Evolutionary conservation across 2,329 filamentous ascomycete species (phyloP), one percentile per base, ranked within the genome.

Genomic region (Pseudocercospora musae): DNA sequence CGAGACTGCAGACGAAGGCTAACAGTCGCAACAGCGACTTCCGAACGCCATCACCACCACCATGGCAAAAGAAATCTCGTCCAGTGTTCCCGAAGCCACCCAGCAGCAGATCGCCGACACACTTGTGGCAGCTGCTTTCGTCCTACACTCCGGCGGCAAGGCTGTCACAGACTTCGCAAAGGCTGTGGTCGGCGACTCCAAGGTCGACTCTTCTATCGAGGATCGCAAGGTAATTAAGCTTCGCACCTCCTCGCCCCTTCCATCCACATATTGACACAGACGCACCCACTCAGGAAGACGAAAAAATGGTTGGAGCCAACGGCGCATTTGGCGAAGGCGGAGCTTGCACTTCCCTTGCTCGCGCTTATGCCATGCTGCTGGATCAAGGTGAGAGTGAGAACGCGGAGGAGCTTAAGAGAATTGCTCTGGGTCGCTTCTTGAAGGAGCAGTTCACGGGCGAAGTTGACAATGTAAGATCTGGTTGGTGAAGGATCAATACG

Each of bases 291-390:
- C 25, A 54, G 52, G 49, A 46, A 37, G 63, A 65, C 18, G 59
- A 65, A 60, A 65, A 62, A 40, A 49, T 33, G 52, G 40, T 59
- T 15, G 63, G 63, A 29, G 55, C 59, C 33, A 65, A 65, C 40
- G 63, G 63, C n/a, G 53, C 37, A 7, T 60, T 44, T 20, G 63
- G 63, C 27, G 63, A 65, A 48, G 57, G 42, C 21, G 57, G 31
- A 4, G 63, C 63, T 33, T 54, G 57, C 53, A 62, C 52, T 23
- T 58, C 63, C 11, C 52, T 65, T 18, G 59, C 63, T 4, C 57
- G 63, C 6, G 63, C 63, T 1, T 62, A 65, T n/a, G 50, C 29
- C 25, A 57, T 65, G 13, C 50, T 65, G 40, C 37, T 54, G 21
- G 57, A 65, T 25, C 52, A 65, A 20, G 59, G 52, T 13, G 63